Evolutionary conservation across 441 rosid genomes (phyloP).

Genomic region (Kokia cookei): DNA sequence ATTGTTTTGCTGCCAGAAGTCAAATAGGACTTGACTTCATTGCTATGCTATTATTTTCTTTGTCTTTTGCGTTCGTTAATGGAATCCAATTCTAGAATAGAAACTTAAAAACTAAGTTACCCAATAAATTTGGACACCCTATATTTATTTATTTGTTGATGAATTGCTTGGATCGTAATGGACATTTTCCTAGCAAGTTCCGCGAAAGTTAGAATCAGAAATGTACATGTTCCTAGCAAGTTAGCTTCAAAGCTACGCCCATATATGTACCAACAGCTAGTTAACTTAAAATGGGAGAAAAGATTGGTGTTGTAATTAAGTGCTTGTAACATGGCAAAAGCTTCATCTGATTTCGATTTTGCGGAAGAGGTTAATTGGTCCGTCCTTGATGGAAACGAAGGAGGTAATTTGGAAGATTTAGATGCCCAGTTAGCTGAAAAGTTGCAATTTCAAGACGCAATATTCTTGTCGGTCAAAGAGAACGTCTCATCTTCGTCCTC

Average conservation of each 20-base stretch:
- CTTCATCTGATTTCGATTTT: not conserved
- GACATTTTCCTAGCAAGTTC: not conserved
- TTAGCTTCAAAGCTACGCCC: not conserved
- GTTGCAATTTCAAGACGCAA: slow-evolving; percentile 1
- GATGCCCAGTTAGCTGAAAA: slow-evolving; percentile 3
- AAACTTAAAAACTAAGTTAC: not conserved
- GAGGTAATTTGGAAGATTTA: not conserved
- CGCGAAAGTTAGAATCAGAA: not conserved
- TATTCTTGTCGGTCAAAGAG: not conserved
- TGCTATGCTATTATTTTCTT: not conserved
- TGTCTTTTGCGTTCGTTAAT: not conserved
- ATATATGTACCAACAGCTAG: not conserved
- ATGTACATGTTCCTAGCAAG: not conserved
- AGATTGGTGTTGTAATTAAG: not conserved
- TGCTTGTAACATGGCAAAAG: not conserved
- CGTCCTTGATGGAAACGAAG: not conserved
- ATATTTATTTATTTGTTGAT: not conserved
- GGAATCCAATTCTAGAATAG: not conserved
- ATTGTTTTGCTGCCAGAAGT: not conserved
- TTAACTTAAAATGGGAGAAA: not conserved
- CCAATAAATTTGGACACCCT: not conserved
- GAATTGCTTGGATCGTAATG: not conserved
- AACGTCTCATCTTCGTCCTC: not conserved
- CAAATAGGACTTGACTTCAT: not conserved
- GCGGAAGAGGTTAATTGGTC: not conserved